Evolutionary conservation across 108 stramenopile genomes (phyloP).

Genomic region (Cyclostephanos invisitatus): DNA sequence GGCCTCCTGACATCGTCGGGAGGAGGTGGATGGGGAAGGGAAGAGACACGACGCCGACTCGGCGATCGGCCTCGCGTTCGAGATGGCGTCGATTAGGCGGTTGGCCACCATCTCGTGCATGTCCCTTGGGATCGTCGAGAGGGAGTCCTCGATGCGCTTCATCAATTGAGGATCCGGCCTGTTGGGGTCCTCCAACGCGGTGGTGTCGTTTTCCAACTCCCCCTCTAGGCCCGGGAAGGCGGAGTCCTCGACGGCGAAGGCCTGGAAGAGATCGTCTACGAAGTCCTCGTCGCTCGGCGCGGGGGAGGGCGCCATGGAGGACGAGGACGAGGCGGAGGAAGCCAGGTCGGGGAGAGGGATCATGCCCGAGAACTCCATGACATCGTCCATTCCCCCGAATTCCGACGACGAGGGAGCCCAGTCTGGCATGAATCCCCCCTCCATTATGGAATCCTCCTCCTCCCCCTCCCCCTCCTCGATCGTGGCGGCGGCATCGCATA

Average conservation of each 20-base stretch:
- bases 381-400: conserved; percentile 14
- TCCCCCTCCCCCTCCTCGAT: not conserved
- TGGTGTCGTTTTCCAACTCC: not conserved
- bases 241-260: conserved; percentile 35
- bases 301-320: conserved; percentile 1
- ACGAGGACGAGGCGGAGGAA: not conserved
- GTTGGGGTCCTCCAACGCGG: conserved; percentile 27
- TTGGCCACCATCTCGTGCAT: conserved; percentile 84
- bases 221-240: conserved; percentile 10
- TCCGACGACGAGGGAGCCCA: conserved; percentile 23
- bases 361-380: conserved; percentile 11
- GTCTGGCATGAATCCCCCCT: conserved; percentile 20
- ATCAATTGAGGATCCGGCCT: conserved; percentile 72
- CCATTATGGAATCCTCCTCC: conserved; percentile 10
- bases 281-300: conserved; percentile 31
- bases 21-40: not conserved
- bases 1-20: not conserved
- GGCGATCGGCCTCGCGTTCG: conserved; percentile 48
- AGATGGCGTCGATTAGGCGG: conserved; percentile 74
- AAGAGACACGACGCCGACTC: conserved; percentile 33
- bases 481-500: conserved; percentile 6
- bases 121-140: conserved; percentile 67
- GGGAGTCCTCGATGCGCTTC: conserved; percentile 75
- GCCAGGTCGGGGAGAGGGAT: conserved; percentile 23
- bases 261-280: conserved; percentile 49